Conservation (phyloP, 1,139 yeast species). For the Wickerhamomyces sp. region DNA sequence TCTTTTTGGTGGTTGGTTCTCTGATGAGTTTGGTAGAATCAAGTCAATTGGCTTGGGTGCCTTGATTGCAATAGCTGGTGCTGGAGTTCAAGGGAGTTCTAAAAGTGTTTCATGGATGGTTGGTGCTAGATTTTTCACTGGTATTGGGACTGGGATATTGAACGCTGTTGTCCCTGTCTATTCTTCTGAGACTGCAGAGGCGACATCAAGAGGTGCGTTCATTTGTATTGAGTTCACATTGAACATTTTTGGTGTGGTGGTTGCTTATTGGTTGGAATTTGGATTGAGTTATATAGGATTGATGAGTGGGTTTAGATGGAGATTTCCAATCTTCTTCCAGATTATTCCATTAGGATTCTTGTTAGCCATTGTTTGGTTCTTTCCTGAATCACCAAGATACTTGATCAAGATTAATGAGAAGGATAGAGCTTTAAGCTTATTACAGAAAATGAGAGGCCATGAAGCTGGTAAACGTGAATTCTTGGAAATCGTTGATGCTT, state of each 20-base stretch:
- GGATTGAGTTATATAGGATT: slow-evolving; percentile 1
- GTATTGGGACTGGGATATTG: slow-evolving; percentile 3
- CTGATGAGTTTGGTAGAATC: slow-evolving; percentile 5
- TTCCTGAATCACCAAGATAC: background rate
- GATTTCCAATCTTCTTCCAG: slow-evolving; percentile 3
- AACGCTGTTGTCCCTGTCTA: slow-evolving; percentile 3
- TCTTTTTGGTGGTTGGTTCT: slow-evolving; percentile 3
- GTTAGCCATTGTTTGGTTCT: slow-evolving; percentile 1
- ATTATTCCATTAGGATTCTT: slow-evolving; percentile 1
- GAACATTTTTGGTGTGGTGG: slow-evolving; percentile 2
- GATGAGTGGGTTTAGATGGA: slow-evolving; percentile 4
- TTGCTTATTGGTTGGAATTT: slow-evolving; percentile 2
- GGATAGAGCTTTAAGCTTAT: background rate
- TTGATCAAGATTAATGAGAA: background rate
- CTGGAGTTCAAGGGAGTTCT: slow-evolving; percentile 1
- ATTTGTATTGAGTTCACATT: slow-evolving; percentile 3
- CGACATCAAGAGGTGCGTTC: slow-evolving; percentile 3
- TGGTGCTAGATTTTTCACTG: slow-evolving; percentile 2
- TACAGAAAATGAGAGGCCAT: slow-evolving; percentile 1
- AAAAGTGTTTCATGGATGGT: slow-evolving; percentile 1
- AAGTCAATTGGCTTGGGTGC: slow-evolving; percentile 1
- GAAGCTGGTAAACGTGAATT: background rate
- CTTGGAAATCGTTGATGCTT: background rate
- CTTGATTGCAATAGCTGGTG: background rate
- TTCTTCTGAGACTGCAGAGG: slow-evolving; percentile 1